Base-by-base conservation (phyloP, 1,284 basidiomycete genomes). In the Moniliella sp. region DNA sequence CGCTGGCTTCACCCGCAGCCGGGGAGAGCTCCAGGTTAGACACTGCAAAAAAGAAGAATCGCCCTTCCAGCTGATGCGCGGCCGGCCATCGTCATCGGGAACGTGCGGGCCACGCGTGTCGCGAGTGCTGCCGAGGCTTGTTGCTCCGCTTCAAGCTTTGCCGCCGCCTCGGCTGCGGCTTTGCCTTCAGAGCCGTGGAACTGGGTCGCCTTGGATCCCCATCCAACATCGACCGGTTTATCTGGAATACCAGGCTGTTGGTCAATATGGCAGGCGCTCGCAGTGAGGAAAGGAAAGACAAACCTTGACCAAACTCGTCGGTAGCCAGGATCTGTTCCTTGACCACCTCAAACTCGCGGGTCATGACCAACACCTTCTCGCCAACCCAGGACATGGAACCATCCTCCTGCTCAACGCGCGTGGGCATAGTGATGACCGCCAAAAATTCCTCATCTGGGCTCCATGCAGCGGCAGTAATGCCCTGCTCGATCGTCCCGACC, bases 121-220 rank as follows among this genome's bases (percentile, higher is more conserved):
- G 5, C n/a, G 19, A 15, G 11, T 27, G 19, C 36, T 33, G 23
- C 41, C 37, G 28, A 34, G 34, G 27, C 36, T 39, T 30, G 38
- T 39, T 2, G 51, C 46, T 5, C 57, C 0, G 69, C 61, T 1
- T 68, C 67, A n/a, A n/a, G n/a, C n/a, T n/a, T n/a, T 38, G 72
- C 70, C 1, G 61, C 50, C 1, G 64, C 49, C 15, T 61, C 50
- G 0, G 81, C 80, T 3, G 79, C 79, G 5, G 72, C 66, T 61
- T 94, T 97, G 17, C 91, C 91, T 3, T 84, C 67, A 0, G 83
- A 86, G 9, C 91, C 91, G 48, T 94, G 86, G 58, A 99, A 99
- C 57, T 99, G 91, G 0, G 91, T 97, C 49, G 78, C 70, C 54
- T 88, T 91, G 3, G 80, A 81, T 17, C 91, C 91, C 91, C 91